Evolutionary conservation across 345 rosid species (phyloP).

Genomic region (Carallia brachiata): DNA sequence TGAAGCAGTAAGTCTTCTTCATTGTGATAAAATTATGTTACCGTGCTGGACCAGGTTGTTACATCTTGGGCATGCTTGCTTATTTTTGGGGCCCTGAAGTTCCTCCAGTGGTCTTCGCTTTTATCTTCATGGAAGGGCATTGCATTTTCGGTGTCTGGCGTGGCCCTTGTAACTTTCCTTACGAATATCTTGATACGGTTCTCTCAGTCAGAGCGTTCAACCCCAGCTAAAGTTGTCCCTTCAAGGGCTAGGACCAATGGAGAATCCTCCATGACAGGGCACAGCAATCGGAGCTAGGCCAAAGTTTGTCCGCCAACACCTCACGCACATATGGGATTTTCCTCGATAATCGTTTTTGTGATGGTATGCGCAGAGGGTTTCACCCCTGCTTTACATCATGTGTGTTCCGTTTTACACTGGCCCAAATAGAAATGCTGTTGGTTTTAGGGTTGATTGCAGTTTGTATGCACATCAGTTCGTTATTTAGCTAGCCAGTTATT

Average conservation of each 20-base stretch:
- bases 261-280: conserved; percentile 26
- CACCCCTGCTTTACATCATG: not conserved
- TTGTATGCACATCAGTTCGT: not conserved
- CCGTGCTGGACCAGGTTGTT: conserved; percentile 22
- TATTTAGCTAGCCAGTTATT: not conserved
- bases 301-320: conserved; percentile 10
- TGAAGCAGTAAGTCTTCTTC: not conserved
- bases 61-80: conserved; percentile 27
- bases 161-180: conserved; percentile 21
- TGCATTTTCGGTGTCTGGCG: conserved; percentile 4
- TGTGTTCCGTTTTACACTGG: conserved; percentile 1
- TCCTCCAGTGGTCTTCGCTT: conserved; percentile 36
- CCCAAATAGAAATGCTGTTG: not conserved
- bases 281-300: conserved; percentile 38
- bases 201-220: conserved; percentile 33
- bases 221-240: conserved; percentile 47
- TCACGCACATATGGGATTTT: not conserved
- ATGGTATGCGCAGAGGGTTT: conserved; percentile 6
- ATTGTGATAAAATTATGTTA: not conserved
- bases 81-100: conserved; percentile 25
- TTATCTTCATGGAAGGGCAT: conserved; percentile 27
- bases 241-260: conserved; percentile 45
- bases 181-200: conserved; percentile 33
- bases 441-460: not conserved
- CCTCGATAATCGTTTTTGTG: conserved; percentile 2